phyloP scores from a whole-genome alignment of 768 basidiomycete genomes.

The Favolaschia claudopus region DNA sequence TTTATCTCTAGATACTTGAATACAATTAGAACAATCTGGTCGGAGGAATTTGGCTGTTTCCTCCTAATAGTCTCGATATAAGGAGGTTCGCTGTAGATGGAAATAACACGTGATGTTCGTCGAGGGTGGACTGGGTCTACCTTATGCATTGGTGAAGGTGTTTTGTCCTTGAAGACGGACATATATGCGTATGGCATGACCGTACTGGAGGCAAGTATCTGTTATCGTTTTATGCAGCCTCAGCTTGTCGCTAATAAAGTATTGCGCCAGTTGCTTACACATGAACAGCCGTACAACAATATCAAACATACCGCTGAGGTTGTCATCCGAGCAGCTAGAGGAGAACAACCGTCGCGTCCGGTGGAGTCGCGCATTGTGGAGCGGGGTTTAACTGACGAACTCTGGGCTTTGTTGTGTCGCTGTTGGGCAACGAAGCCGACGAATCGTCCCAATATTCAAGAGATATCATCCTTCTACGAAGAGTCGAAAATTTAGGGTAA shows the following conservation, averaged over 20 bases:
- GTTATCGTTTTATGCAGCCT: neutral
- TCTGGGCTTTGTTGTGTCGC: slow-evolving; percentile 50
- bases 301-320: slow-evolving; percentile 59
- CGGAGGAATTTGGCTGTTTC: no score
- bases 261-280: slow-evolving; percentile 52
- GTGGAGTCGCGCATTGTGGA: slow-evolving; percentile 36
- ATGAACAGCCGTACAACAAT: slow-evolving; percentile 53
- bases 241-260: neutral
- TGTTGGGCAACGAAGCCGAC: slow-evolving; percentile 50
- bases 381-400: slow-evolving; percentile 52
- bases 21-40: no score
- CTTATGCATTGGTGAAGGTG: slow-evolving; percentile 53
- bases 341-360: slow-evolving; percentile 52
- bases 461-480: no score
- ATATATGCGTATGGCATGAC: slow-evolving; percentile 66
- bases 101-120: no score
- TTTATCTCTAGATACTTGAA: no score
- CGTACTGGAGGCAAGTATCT: slow-evolving; percentile 53
- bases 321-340: slow-evolving; percentile 45
- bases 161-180: slow-evolving; percentile 55
- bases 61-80: no score
- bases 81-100: no score
- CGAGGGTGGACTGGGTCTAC: no score
- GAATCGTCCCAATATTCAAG: slow-evolving; percentile 48
- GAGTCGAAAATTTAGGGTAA: no score